Base-by-base conservation (phyloP, 306 rosid species). In the Albizia julibrissin region DNA sequence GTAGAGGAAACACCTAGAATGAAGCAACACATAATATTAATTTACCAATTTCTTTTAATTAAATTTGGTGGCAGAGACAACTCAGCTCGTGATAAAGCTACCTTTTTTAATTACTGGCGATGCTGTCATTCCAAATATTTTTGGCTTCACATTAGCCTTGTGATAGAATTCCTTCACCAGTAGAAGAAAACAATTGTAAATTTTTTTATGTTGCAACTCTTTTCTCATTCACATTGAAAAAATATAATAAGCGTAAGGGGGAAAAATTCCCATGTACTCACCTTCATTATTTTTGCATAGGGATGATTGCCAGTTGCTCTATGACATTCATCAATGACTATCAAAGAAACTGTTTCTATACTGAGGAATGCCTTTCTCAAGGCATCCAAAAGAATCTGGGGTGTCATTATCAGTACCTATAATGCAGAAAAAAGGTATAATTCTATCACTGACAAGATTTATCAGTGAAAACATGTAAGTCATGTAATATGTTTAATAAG, bases 361-460 rank as follows among this genome's bases (percentile, higher is more conserved):
- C 86, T 89, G 79, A 95, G 44, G 84, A 87, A 93, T 78, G 93
- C 98, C 86, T 91, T 95, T 88, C 94, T 88, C 79, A 93, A 81
- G 78, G 90, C 94, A 87, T 95, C 93, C 85, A 91, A 84, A 76
- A 95, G 95, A 86, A 93, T 89, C 84, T 92, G 98, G 64, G 99
- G 99, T 75, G 99, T 92, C 99, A 95, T 93, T 62, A 95, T 95
- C 75, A 95, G 77, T 75, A 93, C 93, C 99, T 95, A 58, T 40
- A 81, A 67, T 19, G 85, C 74, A 84, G 71, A 68, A 31, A 62
- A 56, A 75, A 40, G 33, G 66, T 61, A 79, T 73, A 16, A 71
- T 40, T 83, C 26, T 19, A 37, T 37, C 40, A 37, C 40, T 24
- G 67, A 52, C 65, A 75, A 26, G 77, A 52, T 50, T 79, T 69